These are phyloP conservation scores for Trypanosoma congolense DNA, from an alignment of 208 protist species.

Conservation along the genomic window DNA sequence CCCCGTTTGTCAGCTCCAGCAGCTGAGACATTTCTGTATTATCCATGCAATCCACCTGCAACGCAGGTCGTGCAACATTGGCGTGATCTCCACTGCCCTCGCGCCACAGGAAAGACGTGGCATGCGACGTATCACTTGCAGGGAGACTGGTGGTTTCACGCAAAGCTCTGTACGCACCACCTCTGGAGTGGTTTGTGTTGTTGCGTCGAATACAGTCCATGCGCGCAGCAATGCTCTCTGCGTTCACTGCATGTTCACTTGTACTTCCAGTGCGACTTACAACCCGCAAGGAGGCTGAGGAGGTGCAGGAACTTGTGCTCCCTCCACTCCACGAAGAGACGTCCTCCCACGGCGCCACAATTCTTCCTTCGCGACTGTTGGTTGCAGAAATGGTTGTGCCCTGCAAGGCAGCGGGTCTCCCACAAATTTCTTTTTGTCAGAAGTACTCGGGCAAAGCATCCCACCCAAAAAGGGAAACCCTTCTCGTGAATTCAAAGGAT, in stretches of 20 bases:
- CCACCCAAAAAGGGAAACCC: slow-evolving; percentile 6
- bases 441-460: not conserved
- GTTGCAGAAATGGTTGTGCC: not conserved
- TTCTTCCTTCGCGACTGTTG: not conserved
- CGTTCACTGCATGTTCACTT: too few species aligned
- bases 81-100: too few species aligned
- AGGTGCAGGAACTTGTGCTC: not conserved
- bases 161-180: too few species aligned
- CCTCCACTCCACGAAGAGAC: slow-evolving; percentile 24
- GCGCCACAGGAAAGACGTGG: too few species aligned
- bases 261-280: too few species aligned
- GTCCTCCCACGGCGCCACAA: slow-evolving; percentile 3
- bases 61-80: too few species aligned
- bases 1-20: not conserved
- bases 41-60: slow-evolving; percentile 5
- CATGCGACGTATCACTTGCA: too few species aligned
- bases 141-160: too few species aligned
- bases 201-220: too few species aligned
- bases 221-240: too few species aligned
- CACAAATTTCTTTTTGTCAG: not conserved
- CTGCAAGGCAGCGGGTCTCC: slow-evolving; percentile 5
- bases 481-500: too few species aligned
- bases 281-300: slow-evolving; percentile 1
- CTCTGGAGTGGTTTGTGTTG: too few species aligned
- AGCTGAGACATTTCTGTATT: slow-evolving; percentile 14